These are phyloP conservation scores for Pseudodiploospora longispora DNA, from an alignment of 2,329 filamentous ascomycete species.

Conservation along the genomic window DNA sequence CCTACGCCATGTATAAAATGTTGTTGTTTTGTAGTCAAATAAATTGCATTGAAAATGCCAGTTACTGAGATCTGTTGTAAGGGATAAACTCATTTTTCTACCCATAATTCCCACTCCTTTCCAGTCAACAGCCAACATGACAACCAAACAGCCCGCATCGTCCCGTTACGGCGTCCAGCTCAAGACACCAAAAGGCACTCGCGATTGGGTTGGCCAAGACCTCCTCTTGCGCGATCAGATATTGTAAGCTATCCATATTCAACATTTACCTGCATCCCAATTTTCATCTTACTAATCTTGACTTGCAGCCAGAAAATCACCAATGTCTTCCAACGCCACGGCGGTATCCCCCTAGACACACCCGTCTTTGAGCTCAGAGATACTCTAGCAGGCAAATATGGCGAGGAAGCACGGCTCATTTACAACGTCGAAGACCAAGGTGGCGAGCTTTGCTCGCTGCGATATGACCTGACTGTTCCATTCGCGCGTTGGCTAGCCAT, in stretches of 20 bases:
- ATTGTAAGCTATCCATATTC: constrained; percentile 53
- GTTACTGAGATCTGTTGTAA: too few species aligned
- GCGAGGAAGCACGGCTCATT: constrained; percentile 86
- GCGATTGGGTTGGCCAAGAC: constrained; percentile 45
- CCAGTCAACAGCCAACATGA: too few species aligned
- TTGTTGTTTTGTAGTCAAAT: too few species aligned
- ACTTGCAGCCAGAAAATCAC: constrained; percentile 66
- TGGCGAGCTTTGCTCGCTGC: constrained; percentile 64
- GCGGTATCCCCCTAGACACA: constrained; percentile 71
- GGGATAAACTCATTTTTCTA: too few species aligned
- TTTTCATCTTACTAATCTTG: constrained; percentile 46
- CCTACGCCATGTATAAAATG: too few species aligned
- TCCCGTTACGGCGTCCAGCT: not conserved
- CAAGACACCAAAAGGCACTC: not conserved
- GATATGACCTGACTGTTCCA: constrained; percentile 82
- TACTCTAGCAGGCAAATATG: constrained; percentile 83
- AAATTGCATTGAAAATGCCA: too few species aligned
- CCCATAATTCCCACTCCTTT: too few species aligned
- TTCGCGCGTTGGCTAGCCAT: constrained; percentile 90
- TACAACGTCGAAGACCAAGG: constrained; percentile 84
- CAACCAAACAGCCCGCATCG: too few species aligned
- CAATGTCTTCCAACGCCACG: constrained; percentile 76
- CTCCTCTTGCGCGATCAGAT: constrained; percentile 75
- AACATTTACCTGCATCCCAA: constrained; percentile 15
- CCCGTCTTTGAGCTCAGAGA: constrained; percentile 81